A percentile compares a stretch with the other conserved stretches of the same genome.
These are phyloP conservation scores for Verticillium alfalfae DNA, from an alignment of 2,329 filamentous ascomycete genomes.

Conservation along the genomic window DNA sequence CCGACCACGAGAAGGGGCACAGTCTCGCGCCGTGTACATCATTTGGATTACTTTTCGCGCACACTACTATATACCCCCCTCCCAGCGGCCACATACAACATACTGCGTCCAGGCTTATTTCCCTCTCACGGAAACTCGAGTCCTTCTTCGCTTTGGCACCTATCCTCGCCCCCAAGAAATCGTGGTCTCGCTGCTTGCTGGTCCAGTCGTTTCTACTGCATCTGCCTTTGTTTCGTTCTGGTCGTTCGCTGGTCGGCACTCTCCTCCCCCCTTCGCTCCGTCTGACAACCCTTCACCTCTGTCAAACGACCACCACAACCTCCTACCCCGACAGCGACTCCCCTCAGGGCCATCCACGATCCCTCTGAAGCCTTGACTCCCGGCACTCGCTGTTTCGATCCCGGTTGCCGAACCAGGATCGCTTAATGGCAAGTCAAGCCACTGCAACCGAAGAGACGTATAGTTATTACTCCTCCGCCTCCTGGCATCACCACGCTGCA, in stretches of 20 bases:
- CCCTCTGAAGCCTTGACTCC: not conserved
- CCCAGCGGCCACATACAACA: not conserved
- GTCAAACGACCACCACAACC: not conserved
- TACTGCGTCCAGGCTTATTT: not conserved
- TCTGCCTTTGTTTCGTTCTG: not conserved
- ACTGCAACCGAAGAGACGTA: constrained; percentile 43
- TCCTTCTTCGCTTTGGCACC: not conserved
- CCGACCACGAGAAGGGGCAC: not conserved
- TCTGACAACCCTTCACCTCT: not conserved
- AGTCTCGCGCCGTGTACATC: not conserved
- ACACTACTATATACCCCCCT: not conserved
- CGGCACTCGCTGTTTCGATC: constrained; percentile 1
- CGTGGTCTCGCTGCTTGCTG: not conserved
- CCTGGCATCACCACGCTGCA: constrained; percentile 26
- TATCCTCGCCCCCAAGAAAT: not conserved
- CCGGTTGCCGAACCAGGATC: constrained; percentile 19
- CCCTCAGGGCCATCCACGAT: not conserved
- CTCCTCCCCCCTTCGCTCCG: not conserved
- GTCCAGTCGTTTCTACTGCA: not conserved
- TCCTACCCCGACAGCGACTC: not conserved
- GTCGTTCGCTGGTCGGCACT: not conserved
- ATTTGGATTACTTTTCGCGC: not conserved
- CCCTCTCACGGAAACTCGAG: not conserved
- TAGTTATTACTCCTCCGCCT: constrained; percentile 34
- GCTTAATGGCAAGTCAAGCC: constrained; percentile 47